Conservation (phyloP, 495 filamentous ascomycete genomes). For the Talaromyces thailandensis region DNA sequence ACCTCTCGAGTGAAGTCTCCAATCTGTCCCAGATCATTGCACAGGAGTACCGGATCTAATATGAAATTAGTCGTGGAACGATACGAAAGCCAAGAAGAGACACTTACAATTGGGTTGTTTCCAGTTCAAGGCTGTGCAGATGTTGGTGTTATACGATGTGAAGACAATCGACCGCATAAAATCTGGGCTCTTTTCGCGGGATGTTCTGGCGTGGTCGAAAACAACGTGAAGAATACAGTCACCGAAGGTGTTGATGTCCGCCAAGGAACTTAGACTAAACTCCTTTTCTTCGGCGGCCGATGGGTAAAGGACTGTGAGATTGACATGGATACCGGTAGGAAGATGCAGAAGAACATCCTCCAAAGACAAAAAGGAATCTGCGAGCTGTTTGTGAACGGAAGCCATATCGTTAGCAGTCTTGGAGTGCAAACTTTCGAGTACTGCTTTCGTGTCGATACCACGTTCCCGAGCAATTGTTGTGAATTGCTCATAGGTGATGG, state of each 20-base stretch:
- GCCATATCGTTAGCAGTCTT: conserved; percentile 47
- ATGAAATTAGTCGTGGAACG: neutral
- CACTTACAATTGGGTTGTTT: conserved; percentile 91
- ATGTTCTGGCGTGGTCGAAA: conserved; percentile 78
- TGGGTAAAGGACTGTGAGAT: conserved; percentile 81
- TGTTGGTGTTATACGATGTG: conserved; percentile 76
- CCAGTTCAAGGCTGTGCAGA: conserved; percentile 94
- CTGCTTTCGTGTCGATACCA: conserved; percentile 22
- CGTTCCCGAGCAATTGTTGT: conserved; percentile 50
- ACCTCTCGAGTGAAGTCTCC: conserved; percentile 37
- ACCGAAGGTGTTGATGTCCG: conserved; percentile 79
- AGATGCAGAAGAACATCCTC: conserved; percentile 64
- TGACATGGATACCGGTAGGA: conserved; percentile 69
- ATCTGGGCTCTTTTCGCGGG: conserved; percentile 59
- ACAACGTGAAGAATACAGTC: conserved; percentile 77
- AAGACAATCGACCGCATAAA: conserved; percentile 81
- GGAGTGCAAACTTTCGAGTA: conserved; percentile 37
- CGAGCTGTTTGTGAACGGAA: conserved; percentile 57
- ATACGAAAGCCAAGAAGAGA: neutral
- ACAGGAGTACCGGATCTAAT: conserved; percentile 80
- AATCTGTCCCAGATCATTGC: conserved; percentile 73
- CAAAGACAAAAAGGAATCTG: conserved; percentile 65
- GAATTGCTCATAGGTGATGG: conserved; percentile 68
- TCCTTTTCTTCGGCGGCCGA: conserved; percentile 58
- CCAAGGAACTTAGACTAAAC: conserved; percentile 57